Base-by-base conservation (phyloP, 257 asterid genomes). In the Lantana camara region DNA sequence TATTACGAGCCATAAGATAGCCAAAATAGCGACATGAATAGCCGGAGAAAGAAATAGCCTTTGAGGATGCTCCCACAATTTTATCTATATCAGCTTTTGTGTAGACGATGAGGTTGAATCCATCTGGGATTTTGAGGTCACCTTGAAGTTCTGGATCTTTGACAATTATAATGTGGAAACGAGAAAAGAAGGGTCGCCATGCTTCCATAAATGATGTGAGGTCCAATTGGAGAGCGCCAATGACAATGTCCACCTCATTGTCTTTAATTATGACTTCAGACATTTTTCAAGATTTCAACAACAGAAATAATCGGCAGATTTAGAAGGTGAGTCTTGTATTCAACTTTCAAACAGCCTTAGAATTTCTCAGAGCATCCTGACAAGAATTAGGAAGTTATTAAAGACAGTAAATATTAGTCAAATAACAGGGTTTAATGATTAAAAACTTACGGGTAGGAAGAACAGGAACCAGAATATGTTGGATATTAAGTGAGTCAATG, bases 1-100 rank as follows among this genome's bases (percentile, higher is more conserved):
- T 92, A 41, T 83, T 92, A 17, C 66, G 79, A 1, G 98, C 89
- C 72, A 92, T 61, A 44, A 89, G 93, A 71, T 89, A 92, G 73
- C 98, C 98, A 41, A 89, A 92, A 73, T 87, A 89, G 5, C 98
- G 92, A 76, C 97, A 89, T 12, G 91, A 82, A 70, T 85, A 92
- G 49, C 98, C 98, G 9, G 95, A 80, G 46, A 92, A 83, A 34
- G 82, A 77, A 59, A 82, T 57, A 48, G 83, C 27, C 30, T 41
- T 74, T 16, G 82, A 34, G 9, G 88, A 73, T 5, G 83, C 21
- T n/a, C 96, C 95, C 48, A 87, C 71, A 29, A 80, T 65, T 47
- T 80, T 76, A 40, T 86, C 91, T 21, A 92, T 85, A 50, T 92
- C 93, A 1, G 93, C 56, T 73, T 85, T 85, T 0, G 76, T 75